Evolutionary conservation across 2,329 filamentous ascomycete genomes (phyloP).

Genomic region (Cordyceps fumosorosea): DNA sequence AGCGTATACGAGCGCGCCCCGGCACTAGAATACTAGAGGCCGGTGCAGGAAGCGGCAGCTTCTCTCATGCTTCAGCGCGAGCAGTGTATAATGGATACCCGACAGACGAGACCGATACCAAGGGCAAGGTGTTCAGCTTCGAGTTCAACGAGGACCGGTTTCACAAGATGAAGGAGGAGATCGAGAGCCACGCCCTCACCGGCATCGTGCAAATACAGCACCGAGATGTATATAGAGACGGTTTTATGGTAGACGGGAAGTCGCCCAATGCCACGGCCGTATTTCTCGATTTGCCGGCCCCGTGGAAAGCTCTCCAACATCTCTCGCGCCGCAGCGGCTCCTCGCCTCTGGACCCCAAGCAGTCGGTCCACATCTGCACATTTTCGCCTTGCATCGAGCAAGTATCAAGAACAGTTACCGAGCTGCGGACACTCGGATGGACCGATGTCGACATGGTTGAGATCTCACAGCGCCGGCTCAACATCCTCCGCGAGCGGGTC

Average conservation of each 20-base stretch:
- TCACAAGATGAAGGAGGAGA: conserved; percentile 61
- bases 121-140: conserved; percentile 72
- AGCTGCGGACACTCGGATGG: conserved; percentile 78
- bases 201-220: conserved; percentile 66
- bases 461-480: conserved; percentile 69
- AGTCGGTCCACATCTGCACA: conserved; percentile 74
- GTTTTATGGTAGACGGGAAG: conserved; percentile 57
- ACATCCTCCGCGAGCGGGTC: conserved; percentile 74
- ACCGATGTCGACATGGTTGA: conserved; percentile 91
- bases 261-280: conserved; percentile 62
- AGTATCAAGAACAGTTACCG: conserved; percentile 77
- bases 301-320: conserved; percentile 72
- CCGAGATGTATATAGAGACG: conserved; percentile 70
- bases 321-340: conserved; percentile 55
- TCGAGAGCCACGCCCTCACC: conserved; percentile 59
- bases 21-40: conserved; percentile 72
- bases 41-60: conserved; percentile 75
- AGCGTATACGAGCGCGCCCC: conserved; percentile 66
- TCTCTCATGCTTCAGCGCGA: conserved; percentile 71
- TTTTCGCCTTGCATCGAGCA: conserved; percentile 98
- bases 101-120: conserved; percentile 33
- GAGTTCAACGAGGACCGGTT: conserved; percentile 73
- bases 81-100: conserved; percentile 71
- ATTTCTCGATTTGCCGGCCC: conserved; percentile 75
- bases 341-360: conserved; percentile 63